Evolutionary conservation across 2,329 filamentous ascomycete species (phyloP), one percentile per base, ranked within the genome.

Genomic region (Alternaria panax): DNA sequence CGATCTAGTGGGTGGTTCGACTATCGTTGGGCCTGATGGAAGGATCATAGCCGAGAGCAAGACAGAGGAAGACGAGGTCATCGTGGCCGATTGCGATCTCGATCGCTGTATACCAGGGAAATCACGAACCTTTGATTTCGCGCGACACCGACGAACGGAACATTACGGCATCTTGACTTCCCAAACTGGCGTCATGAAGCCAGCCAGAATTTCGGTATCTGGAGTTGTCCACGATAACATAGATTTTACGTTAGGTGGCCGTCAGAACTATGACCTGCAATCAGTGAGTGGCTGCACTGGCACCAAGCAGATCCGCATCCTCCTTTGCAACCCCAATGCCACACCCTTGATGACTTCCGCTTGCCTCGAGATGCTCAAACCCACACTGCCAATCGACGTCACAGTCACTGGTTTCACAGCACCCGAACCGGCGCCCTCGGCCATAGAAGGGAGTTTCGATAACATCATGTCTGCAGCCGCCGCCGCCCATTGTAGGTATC

Each of bases 391-490:
- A 3, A 5, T 80, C 5, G 76, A 83, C 60, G 81, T 85, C 45
- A 77, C 77, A 30, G 76, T 86, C 1, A 76, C 79, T 11, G 82
- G 81, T 22, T 85, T 86, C 74, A 86, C 84, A 5, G 78, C 82
- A 0, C 82, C 84, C 0, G 65, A 78, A 22, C 80, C 81, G 1
- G 79, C 82, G 0, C 84, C 84, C 0, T 81, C 80, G 14, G 84
- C 84, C 2, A 82, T 86, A 28, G 84, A 86, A 72, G 79, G 81
- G 38, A 75, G 77, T 54, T 79, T 82, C 25, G 83, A 86, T 69
- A 81, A 79, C 45, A 77, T 84, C 40, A 80, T 85, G 59, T 84
- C 81, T 5, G 80, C 83, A 0, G 83, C 83, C 5, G 80, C 82
- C 4, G 78, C 81, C 18, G 75, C 82, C 34, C 78, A 73, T 80